phyloP scores from a whole-genome alignment of 225 moss, liverwort and hornwort species.

The Marchantia polymorpha region DNA sequence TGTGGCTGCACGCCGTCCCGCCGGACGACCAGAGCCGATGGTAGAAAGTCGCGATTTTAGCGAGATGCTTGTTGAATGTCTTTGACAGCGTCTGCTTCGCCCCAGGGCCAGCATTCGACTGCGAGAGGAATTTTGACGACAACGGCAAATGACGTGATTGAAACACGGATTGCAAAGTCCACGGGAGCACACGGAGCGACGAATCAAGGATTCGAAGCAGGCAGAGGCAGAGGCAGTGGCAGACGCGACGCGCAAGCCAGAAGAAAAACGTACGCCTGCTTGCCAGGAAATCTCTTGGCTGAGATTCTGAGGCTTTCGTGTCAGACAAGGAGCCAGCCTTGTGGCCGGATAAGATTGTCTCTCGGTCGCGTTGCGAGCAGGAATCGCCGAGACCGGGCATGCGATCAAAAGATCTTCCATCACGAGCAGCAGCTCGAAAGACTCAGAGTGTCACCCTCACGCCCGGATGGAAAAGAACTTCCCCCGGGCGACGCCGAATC shows the following conservation, averaged over 20 bases:
- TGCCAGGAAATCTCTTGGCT: background rate
- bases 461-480: background rate
- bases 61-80: no score
- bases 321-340: constrained; percentile 4
- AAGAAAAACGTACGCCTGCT: background rate
- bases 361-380: background rate
- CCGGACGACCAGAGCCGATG: no score
- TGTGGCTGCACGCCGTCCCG: no score
- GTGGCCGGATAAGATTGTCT: background rate
- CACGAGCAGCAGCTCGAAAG: background rate
- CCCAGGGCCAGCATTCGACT: no score
- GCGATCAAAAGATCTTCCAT: background rate
- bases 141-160: no score
- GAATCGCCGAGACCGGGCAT: background rate
- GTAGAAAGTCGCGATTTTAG: no score
- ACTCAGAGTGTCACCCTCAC: background rate
- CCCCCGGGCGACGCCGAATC: background rate
- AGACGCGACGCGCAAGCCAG: background rate
- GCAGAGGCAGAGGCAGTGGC: no score
- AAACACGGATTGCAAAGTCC: background rate
- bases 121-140: no score
- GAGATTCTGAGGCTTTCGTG: background rate
- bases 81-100: no score
- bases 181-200: background rate
- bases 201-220: background rate